These are phyloP conservation scores for Oryza brachyantha DNA, from an alignment of 176 grass and related monocot species.

Conservation along the genomic window DNA sequence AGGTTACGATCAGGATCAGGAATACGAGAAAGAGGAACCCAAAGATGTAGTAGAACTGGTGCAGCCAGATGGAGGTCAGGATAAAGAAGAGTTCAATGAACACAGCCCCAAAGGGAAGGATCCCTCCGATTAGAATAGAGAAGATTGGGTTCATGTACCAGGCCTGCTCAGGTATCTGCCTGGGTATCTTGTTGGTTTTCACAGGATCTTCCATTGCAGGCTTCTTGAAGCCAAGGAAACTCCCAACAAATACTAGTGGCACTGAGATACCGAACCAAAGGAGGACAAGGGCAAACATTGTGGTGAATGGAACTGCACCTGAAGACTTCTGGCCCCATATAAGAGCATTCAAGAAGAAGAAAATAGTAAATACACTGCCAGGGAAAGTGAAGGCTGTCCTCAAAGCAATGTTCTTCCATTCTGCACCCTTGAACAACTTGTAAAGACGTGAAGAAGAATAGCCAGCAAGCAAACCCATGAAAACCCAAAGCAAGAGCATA, in stretches of 20 bases:
- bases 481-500: slow-evolving; percentile 91
- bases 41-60: slow-evolving; percentile 96
- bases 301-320: slow-evolving; percentile 86
- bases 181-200: slow-evolving; percentile 92
- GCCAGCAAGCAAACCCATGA: slow-evolving; percentile 84
- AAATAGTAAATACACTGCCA: slow-evolving; percentile 60
- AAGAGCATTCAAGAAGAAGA: slow-evolving; percentile 77
- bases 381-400: slow-evolving; percentile 86
- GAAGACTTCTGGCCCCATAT: slow-evolving; percentile 94
- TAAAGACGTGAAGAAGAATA: slow-evolving; percentile 77
- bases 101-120: slow-evolving; percentile 88
- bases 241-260: slow-evolving; percentile 81
- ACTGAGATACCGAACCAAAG: slow-evolving; percentile 94
- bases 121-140: slow-evolving; percentile 80
- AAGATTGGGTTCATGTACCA: slow-evolving; percentile 94
- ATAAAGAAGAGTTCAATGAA: slow-evolving; percentile 96
- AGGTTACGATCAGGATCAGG: slow-evolving; percentile 80
- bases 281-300: slow-evolving; percentile 95
- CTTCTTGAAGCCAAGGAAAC: slow-evolving; percentile 84
- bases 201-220: slow-evolving; percentile 77
- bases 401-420: slow-evolving; percentile 82
- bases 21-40: slow-evolving; percentile 93
- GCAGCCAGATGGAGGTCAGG: slow-evolving; percentile 85
- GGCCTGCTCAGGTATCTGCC: slow-evolving; percentile 77
- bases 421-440: slow-evolving; percentile 77